Conservation (phyloP, 768 basidiomycete species). For the Mycena vulgaris region DNA sequence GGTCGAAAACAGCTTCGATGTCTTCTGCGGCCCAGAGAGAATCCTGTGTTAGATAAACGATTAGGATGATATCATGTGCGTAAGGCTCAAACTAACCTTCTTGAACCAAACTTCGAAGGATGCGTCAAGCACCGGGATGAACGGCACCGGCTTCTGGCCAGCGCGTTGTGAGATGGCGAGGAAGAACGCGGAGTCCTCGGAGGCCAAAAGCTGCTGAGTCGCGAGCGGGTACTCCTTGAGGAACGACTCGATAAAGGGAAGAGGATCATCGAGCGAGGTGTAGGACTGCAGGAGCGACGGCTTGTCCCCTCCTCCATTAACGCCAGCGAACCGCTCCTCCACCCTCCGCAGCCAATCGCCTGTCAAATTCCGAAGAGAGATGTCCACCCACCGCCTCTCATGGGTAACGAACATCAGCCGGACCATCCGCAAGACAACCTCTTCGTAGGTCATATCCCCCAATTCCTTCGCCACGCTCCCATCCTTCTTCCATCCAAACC, state of each 20-base stretch:
- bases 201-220: constrained; percentile 87
- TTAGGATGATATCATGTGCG: background rate
- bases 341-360: constrained; percentile 98
- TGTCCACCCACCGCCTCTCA: constrained; percentile 94
- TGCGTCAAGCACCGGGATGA: constrained; percentile 95
- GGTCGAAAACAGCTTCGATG: constrained; percentile 98
- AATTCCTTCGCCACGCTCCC: constrained; percentile 87
- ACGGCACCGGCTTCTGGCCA: constrained; percentile 98
- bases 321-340: constrained; percentile 95
- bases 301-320: constrained; percentile 82
- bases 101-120: constrained; percentile 99
- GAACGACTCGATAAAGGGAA: constrained; percentile 83
- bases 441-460: constrained; percentile 98
- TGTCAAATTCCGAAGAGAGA: constrained; percentile 91
- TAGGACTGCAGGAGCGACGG: constrained; percentile 91
- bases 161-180: constrained; percentile 95
- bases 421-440: constrained; percentile 92
- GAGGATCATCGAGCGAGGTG: constrained; percentile 85
- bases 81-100: constrained; percentile 72
- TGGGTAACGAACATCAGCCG: constrained; percentile 95
- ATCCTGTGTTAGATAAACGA: constrained; percentile 66
- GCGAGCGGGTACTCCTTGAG: constrained; percentile 90
- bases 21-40: constrained; percentile 99
- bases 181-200: constrained; percentile 97
- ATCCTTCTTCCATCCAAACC: constrained; percentile 98